Evolutionary conservation across 2,329 filamentous ascomycete genomes (phyloP), one percentile per base, ranked within the genome.

Genomic region (Xylariaceae sp.): DNA sequence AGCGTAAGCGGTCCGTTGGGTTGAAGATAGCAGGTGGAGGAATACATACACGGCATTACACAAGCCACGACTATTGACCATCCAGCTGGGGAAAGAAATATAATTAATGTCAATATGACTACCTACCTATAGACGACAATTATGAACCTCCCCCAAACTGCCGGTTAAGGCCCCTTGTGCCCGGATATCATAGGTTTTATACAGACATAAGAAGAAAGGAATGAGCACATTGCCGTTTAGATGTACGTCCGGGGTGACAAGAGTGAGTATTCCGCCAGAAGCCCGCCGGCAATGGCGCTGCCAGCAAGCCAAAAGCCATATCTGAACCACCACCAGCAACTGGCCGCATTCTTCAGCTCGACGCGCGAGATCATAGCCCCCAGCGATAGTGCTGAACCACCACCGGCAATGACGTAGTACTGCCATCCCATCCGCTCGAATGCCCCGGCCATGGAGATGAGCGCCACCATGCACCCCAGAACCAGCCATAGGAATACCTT

Each of bases 271-370:
- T 58, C 52, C 7, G 52, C 56, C n/a, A 66, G 46, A 37, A 67
- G 51, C 1, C 63, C 65, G 8, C 55, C 56, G 2, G 63, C 63
- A 40, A 67, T 67, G 5, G 65, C 59, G 18, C 63, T 62, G 5
- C 66, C 67, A 2, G 65, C 59, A 26, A 62, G 41, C 66, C 66
- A 69, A 45, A 68, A 69, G 13, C 67, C 66, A 10, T 65, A 58
- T 45, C 59, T 47, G 40, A 69, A 69, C 67, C 67, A 69, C 63
- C 59, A 64, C 66, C 66, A 68, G 47, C 66, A 68, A 51, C 63
- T 68, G 1, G 58, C 59, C 4, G 62, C 59, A 42, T 65, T 60
- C 39, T 63, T 60, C 16, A 69, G 48, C 37, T 68, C 56, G 13
- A 69, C 66, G 10, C 58, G 61, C 6, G 58, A 54, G 29, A 68